Evolutionary conservation across 257 asterid genomes (phyloP), one percentile per base, ranked within the genome.

Genomic region (Petrea volubilis): DNA sequence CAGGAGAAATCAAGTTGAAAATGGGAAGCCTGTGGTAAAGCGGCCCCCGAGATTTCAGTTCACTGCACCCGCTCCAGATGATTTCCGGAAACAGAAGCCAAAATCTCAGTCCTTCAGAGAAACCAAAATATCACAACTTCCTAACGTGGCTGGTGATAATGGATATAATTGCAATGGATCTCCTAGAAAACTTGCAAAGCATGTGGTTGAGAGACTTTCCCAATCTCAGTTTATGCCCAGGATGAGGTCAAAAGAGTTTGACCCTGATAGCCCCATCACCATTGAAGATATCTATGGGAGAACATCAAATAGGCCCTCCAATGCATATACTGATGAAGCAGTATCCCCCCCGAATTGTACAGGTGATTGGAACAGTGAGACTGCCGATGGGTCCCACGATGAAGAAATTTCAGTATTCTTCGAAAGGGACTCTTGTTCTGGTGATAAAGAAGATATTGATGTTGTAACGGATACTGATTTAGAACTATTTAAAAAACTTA

Each of bases 191-290:
- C 85, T 95, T 41, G 99, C 99, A 27, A 92, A 82, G 71, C 80
- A 85, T 18, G 99, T 95, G 74, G 88, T 92, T 51, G 99, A 92
- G 91, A 90, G 97, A 68, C 99, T 95, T 79, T 88, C 98, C 49
- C 96, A 86, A 73, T 78, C 96, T 43, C 91, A 81, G 36, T 68
- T 64, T 74, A 73, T 74, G 49, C 79, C 90, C 27, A 81, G 76
- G 70, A 75, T 71, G 83, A 77, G 80, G 79, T 74, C 96, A 43
- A 79, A 83, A 77, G 92, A 88, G 70, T 68, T 64, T 56, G 91
- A 80, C 59, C 70, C 78, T 13, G 89, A 87, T 59, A 70, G 77
- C 75, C 99, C 99, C 23, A 88, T 95, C 76, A 95, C 98, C 67
- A 85, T 95, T 50, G 96, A 92, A 74, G 99, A 92, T 76, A 83